Evolutionary conservation across 129 eudicot species (phyloP).

Genomic region (Saposhnikovia divaricata): DNA sequence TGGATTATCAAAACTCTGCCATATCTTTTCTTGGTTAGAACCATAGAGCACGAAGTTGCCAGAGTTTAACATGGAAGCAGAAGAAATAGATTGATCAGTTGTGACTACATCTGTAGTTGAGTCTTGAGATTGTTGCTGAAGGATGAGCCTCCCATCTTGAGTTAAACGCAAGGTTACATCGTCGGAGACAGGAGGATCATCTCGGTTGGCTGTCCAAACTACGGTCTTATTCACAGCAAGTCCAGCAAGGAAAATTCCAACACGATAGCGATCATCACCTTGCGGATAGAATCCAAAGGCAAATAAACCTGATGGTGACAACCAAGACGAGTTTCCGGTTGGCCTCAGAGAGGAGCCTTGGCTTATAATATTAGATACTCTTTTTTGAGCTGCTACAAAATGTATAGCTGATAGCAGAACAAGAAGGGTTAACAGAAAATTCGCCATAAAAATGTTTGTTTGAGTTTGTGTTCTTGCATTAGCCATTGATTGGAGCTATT

Average conservation of each 20-base stretch:
- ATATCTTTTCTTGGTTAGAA: not conserved
- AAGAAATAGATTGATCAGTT: not conserved
- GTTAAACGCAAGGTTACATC: slow-evolving; percentile 13
- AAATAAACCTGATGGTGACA: slow-evolving; percentile 3
- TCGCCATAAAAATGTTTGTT: not conserved
- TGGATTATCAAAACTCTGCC: slow-evolving; percentile 32
- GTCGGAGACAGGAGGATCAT: slow-evolving; percentile 9
- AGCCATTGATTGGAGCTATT: not conserved
- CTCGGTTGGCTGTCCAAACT: slow-evolving; percentile 29
- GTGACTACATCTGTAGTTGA: slow-evolving; percentile 8
- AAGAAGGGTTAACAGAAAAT: not conserved
- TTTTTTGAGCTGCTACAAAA: slow-evolving; percentile 20
- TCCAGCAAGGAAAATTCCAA: slow-evolving; percentile 20
- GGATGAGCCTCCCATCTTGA: slow-evolving; percentile 20
- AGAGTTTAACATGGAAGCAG: slow-evolving; percentile 43
- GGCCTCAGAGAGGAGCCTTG: slow-evolving; percentile 18
- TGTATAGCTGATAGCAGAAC: not conserved
- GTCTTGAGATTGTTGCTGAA: slow-evolving; percentile 2
- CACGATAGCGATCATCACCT: not conserved
- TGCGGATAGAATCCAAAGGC: slow-evolving; percentile 13
- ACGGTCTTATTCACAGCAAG: slow-evolving; percentile 13
- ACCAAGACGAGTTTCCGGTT: slow-evolving; percentile 11
- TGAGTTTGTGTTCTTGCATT: not conserved
- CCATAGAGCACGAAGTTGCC: slow-evolving; percentile 29
- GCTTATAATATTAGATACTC: slow-evolving; percentile 12